A percentile compares a stretch with the other conserved stretches of the same genome.
phyloP scores from a whole-genome alignment of 192 early-diverging fungal genomes.

The Entomortierella lignicola region DNA sequence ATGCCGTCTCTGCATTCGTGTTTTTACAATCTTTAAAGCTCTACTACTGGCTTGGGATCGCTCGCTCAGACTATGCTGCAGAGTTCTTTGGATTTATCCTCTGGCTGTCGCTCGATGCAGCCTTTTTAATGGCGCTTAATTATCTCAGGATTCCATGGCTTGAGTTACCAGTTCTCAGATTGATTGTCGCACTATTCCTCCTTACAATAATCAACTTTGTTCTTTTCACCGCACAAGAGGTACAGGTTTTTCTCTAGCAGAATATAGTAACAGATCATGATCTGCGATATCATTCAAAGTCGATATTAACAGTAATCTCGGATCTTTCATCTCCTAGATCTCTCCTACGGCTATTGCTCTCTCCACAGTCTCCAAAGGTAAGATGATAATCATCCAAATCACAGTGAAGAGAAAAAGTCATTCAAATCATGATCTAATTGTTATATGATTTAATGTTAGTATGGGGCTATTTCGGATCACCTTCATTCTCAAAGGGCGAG shows the following conservation, averaged over 20 bases:
- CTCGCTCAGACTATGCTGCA: slow-evolving; percentile 47
- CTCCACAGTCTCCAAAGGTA: slow-evolving; percentile 36
- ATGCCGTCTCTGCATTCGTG: slow-evolving; percentile 52
- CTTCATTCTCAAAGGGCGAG: slow-evolving; percentile 1
- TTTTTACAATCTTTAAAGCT: slow-evolving; percentile 56
- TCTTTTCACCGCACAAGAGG: slow-evolving; percentile 36
- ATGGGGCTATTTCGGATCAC: slow-evolving; percentile 24
- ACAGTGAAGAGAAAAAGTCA: too few relatives aligned
- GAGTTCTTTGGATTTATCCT: slow-evolving; percentile 52
- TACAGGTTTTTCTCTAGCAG: not conserved
- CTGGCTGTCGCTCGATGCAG: slow-evolving; percentile 53
- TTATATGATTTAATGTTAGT: not conserved
- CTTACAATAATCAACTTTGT: slow-evolving; percentile 45
- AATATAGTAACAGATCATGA: not conserved
- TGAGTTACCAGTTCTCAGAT: slow-evolving; percentile 49
- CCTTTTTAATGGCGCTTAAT: slow-evolving; percentile 51
- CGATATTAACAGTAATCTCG: not conserved
- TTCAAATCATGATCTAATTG: too few relatives aligned
- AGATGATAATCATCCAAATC: too few relatives aligned
- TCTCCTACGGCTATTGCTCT: slow-evolving; percentile 24
- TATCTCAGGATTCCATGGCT: slow-evolving; percentile 63
- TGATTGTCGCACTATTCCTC: slow-evolving; percentile 30
- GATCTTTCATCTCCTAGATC: not conserved
- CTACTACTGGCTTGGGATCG: slow-evolving; percentile 36
- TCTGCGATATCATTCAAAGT: not conserved